phyloP scores from a whole-genome alignment of 2,329 filamentous ascomycete genomes.

The Penicillium concentricum region DNA sequence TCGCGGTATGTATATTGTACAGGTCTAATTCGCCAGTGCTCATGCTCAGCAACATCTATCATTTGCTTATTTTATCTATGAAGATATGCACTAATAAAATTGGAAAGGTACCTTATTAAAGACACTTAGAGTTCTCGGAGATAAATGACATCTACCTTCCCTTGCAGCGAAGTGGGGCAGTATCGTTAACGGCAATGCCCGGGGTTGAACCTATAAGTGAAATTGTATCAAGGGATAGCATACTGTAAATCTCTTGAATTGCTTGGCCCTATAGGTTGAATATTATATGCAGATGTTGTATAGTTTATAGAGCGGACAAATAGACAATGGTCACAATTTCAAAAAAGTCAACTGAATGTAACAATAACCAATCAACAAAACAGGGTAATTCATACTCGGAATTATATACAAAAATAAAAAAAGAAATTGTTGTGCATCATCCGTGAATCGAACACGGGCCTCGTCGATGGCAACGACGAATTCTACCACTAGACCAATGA shows the following conservation, averaged over 20 bases:
- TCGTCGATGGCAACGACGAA: constrained; percentile 49
- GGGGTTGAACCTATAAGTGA: neutral
- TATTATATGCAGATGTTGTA: neutral
- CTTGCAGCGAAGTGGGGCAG: neutral
- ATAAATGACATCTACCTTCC: too few species aligned
- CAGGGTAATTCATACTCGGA: neutral
- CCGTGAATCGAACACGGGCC: constrained; percentile 50
- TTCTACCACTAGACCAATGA: constrained; percentile 49
- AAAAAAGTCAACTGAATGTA: too few species aligned
- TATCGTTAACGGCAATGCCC: too few species aligned
- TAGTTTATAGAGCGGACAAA: neutral
- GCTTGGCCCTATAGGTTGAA: neutral
- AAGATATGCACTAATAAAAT: neutral
- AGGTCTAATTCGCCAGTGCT: neutral
- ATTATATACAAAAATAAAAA: constrained; percentile 6
- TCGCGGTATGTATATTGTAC: neutral
- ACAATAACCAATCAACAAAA: too few species aligned
- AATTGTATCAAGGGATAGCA: neutral
- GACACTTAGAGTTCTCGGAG: neutral
- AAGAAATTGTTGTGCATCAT: constrained; percentile 36
- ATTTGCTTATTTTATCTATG: neutral
- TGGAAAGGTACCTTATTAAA: neutral
- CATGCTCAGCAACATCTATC: neutral
- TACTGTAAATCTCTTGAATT: neutral
- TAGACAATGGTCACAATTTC: too few species aligned